Evolutionary conservation across 768 basidiomycete genomes (phyloP).

Genomic region (Leccinum pellstonianum): DNA sequence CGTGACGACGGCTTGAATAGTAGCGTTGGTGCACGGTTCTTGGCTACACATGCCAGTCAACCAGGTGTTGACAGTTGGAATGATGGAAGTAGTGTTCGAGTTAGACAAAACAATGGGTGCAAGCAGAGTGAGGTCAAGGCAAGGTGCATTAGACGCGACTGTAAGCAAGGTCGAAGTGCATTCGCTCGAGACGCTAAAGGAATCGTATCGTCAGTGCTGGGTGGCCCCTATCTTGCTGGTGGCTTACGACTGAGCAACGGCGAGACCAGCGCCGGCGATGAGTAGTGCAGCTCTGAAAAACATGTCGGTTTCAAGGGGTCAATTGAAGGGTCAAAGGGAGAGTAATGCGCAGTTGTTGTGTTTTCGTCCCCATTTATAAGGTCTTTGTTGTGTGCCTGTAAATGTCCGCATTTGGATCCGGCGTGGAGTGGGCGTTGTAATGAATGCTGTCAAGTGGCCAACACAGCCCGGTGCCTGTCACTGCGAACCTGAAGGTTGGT

Average conservation of each 20-base stretch:
- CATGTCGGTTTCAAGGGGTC: slow-evolving; percentile 17
- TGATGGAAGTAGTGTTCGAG: slow-evolving; percentile 32
- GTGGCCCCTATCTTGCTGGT: background rate
- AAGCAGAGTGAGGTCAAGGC: slow-evolving; percentile 40
- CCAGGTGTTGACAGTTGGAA: slow-evolving; percentile 57
- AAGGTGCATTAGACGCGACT: slow-evolving; percentile 41
- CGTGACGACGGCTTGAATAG: slow-evolving; percentile 52
- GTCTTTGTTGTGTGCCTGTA: background rate
- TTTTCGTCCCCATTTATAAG: slow-evolving; percentile 17
- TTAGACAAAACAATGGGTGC: slow-evolving; percentile 27
- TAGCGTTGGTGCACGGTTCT: slow-evolving; percentile 56
- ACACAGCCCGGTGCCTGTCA: background rate
- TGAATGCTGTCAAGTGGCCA: background rate
- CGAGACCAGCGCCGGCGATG: slow-evolving; percentile 35
- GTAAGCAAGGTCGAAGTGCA: slow-evolving; percentile 49
- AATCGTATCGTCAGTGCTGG: background rate
- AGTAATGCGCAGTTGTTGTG: slow-evolving; percentile 11
- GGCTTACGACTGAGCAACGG: slow-evolving; percentile 46
- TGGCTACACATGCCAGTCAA: slow-evolving; percentile 53
- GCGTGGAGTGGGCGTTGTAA: background rate
- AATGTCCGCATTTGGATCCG: background rate
- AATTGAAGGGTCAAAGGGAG: background rate
- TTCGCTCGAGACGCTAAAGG: slow-evolving; percentile 20
- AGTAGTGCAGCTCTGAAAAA: slow-evolving; percentile 27
- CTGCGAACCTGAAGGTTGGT: too few species aligned